Base-by-base conservation (phyloP, 768 basidiomycete species). In the Fomitopsis serialis region DNA sequence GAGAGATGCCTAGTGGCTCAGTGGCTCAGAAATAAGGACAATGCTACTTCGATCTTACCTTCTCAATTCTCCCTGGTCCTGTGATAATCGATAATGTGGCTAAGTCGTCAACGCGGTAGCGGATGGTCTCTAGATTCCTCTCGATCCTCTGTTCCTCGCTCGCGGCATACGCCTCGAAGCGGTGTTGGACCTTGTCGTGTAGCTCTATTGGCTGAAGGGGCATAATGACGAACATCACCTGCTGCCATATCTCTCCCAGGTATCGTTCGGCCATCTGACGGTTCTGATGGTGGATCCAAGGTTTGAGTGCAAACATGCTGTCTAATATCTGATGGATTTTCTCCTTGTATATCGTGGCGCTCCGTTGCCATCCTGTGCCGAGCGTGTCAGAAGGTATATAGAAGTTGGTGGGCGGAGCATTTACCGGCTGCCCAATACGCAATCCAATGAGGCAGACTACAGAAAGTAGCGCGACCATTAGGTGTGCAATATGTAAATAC, bases 391-490 rank as follows among this genome's bases (percentile, higher is more conserved):
- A 42, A 43, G 45, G 50, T 36, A n/a, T 48, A 27, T 32, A 11
- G 29, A 32, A 5, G 8, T 21, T 8, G 15, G 8, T 21, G 15
- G 17, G 40, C 1, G 15, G 8, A 37, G 19, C 0, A 43, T 64
- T 12, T 10, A 70, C 71, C 70, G 8, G 65, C 58, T 12, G 68
- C 66, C 70, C 70, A 72, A 45, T 67, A 68, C 0, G 69, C 63
- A 13, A 71, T 49, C 67, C 70, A 70, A 24, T 63, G 60, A 1
- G 54, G 63, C 3, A 72, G 51, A 46, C 66, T 70, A 43, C 12
- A 5, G 29, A 6, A 32, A 32, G n/a, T 32, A 5, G 1, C 27
- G 8, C 34, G 21, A 27, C 3, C n/a, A n/a, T 45, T 6, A 46
- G 42, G 11, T n/a, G n/a, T n/a, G n/a, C n/a, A n/a, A n/a, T n/a